Evolutionary conservation across 495 filamentous ascomycete genomes (phyloP), one percentile per base, ranked within the genome.

Genomic region (Ascodesmis nigricans): DNA sequence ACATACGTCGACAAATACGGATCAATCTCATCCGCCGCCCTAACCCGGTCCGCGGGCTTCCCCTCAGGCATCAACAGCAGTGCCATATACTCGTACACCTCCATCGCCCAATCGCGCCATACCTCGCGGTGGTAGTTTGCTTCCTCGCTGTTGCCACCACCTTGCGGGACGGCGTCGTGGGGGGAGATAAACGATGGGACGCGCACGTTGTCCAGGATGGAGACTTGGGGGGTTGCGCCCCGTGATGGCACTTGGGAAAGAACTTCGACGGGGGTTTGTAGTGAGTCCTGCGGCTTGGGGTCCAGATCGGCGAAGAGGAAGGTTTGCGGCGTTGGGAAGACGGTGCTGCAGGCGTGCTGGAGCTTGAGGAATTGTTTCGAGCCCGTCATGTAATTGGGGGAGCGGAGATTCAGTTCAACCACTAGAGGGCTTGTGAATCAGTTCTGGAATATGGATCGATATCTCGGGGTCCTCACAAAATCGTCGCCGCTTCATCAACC

Each of bases 81-180:
- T 16, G 73, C 73, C 1, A 93, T 56, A 79, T 82, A 97, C 55
- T 97, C 87, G 18, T 78, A 71, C 7, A 78, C 45, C 9, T 74
- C 67, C 1, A 65, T 61, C 19, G 68, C 65, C 43, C 64, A 66
- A 10, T 52, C 48, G 18, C 40, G 33, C 48, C 48, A 52, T 18
- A 50, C 32, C 13, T 51, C 48, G 5, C 48, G 22, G 22, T 41
- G 33, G 35, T 51, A 52, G 21, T 47, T 43, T 2, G 48, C 43
- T 10, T 73, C 64, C 40, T 71, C 62, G 5, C 78, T 52, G 3
- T 67, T 64, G 5, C 46, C 51, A 15, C 53, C 48, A 17, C 52
- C 54, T 10, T 59, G 42, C 0, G 56, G 44, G 21, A 58, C 43
- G 8, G 58, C 41, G 13, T 59, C 50, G 4, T 54, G 31, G 5